Base-by-base conservation (phyloP, 2,329 filamentous ascomycete genomes). In the Epicoccum nigrum region DNA sequence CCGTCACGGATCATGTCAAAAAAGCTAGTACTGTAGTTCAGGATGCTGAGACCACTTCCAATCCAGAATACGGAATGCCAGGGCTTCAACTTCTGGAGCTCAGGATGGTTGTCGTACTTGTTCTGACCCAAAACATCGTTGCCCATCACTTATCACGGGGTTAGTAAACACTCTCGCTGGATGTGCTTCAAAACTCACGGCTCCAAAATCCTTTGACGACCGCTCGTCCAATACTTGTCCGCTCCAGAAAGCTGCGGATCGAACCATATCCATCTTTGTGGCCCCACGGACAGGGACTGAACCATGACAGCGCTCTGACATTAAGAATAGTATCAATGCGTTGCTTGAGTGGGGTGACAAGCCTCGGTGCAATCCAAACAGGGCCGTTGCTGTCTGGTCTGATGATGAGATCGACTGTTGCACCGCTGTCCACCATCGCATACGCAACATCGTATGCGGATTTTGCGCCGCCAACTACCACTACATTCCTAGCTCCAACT, bases 341-440 rank as follows among this genome's bases (percentile, higher is more conserved):
- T 49, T 80, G 80, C 67, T 86, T 86, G n/a, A 88, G 65, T 0
- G 86, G 86, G 1, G 86, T 88, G 7, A 89, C 85, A 48, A 83
- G 84, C 1, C 81, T 71, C 1, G 83, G 82, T 0, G 82, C 71
- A 68, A 88, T 81, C 79, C 80, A 88, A 0, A 77, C 74, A 0
- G 85, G 83, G 0, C 86, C 85, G 52, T 81, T 77, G 4, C 83
- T 83, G 13, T 72, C 77, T 12, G 77, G 73, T 38, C 84, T 77
- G 49, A 87, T 82, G 4, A 87, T 71, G 75, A 83, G 79, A 46
- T 83, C 77, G 12, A 86, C 84, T 48, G 83, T 77, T 8, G 86
- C 84, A 2, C 82, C 83, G 0, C 60, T 54, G 17, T 77, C 75
- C 3, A 81, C 83, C 45, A 81, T 83, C 2, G 80, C 76, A 60